phyloP scores from a whole-genome alignment of 352 stramenopile species.

The Globisporangium irregulare region DNA sequence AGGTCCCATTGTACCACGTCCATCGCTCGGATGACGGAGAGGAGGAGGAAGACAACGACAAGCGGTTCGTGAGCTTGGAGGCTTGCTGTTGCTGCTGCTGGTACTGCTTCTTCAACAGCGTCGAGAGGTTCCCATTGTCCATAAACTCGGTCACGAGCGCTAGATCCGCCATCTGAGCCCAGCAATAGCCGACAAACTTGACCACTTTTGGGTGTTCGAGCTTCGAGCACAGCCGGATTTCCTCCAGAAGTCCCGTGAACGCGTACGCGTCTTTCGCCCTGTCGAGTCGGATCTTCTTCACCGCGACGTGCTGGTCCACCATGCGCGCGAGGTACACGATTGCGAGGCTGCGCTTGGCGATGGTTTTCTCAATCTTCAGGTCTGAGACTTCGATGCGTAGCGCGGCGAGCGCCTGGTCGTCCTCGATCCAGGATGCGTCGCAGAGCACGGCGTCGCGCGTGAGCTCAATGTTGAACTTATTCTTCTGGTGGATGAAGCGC shows the following conservation, averaged over 20 bases:
- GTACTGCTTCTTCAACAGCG: constrained; percentile 13
- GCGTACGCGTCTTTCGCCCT: constrained; percentile 22
- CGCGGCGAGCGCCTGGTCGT: constrained; percentile 19
- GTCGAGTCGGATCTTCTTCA: constrained; percentile 25
- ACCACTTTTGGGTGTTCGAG: constrained; percentile 24
- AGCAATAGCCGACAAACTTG: constrained; percentile 28
- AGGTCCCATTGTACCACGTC: constrained; percentile 3
- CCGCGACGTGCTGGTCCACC: constrained; percentile 9
- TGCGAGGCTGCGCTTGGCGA: constrained; percentile 14
- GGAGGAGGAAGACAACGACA: constrained; percentile 16
- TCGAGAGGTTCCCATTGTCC: constrained; percentile 18
- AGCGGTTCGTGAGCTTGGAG: constrained; percentile 1
- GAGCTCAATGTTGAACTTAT: constrained; percentile 23
- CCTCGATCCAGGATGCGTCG: constrained; percentile 19
- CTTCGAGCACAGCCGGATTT: constrained; percentile 20
- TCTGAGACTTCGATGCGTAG: constrained; percentile 16
- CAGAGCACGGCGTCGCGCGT: constrained; percentile 19
- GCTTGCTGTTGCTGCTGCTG: constrained; percentile 12
- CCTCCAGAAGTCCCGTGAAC: constrained; percentile 16
- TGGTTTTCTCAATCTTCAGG: constrained; percentile 14
- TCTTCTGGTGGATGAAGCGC: constrained; percentile 18
- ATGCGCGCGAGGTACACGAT: constrained; percentile 18
- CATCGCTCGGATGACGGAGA: background rate
- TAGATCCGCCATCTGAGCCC: constrained; percentile 20
- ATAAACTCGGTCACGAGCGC: constrained; percentile 27